Evolutionary conservation across 2,329 filamentous ascomycete species (phyloP), one percentile per base, ranked within the genome.

Genomic region (Fusarium anthophilum): DNA sequence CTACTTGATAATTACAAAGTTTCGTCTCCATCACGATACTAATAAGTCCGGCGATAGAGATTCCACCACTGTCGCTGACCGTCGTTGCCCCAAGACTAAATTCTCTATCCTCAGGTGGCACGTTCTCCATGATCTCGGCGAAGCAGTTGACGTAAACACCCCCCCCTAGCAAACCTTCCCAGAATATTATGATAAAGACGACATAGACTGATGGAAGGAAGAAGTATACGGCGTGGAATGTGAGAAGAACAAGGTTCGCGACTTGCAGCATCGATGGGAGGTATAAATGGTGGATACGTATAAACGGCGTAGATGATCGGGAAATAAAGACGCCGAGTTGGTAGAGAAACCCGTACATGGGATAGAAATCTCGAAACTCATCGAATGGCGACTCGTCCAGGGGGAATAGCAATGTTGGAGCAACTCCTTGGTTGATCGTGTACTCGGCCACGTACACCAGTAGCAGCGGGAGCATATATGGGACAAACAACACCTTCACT

Each of bases 381-480:
- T 86, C 84, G 81, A 98, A 98, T 0, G 96, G 96, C 2, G 93
- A 92, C 17, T 88, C 83, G 3, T 87, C 80, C 2, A 98, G 86
- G 1, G 95, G 94, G 80, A 98, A 99, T 9, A 99, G 89, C 0
- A 98, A 86, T 0, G 95, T 98, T 2, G 96, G 96, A 0, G 94
- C 88, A 2, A 98, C 94, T 41, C 95, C 96, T 84, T 98, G 95
- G 84, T 98, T 98, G 83, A 98, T 98, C 63, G 94, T 97, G 81
- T 99, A 99, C 85, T 99, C 96, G 64, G 95, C 94, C 41, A 98
- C 89, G 81, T 98, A 99, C 37, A 99, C 96, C 22, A 98, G 85
- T 39, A 98, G 87, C 20, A 99, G 87, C 1, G 96, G 96, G 8
- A 97, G 87, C 95, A 99, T 98, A 81, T 92, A 92, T 0, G 90